phyloP scores from a whole-genome alignment of 2,329 filamentous ascomycete genomes.

The Passalora sequoiae region DNA sequence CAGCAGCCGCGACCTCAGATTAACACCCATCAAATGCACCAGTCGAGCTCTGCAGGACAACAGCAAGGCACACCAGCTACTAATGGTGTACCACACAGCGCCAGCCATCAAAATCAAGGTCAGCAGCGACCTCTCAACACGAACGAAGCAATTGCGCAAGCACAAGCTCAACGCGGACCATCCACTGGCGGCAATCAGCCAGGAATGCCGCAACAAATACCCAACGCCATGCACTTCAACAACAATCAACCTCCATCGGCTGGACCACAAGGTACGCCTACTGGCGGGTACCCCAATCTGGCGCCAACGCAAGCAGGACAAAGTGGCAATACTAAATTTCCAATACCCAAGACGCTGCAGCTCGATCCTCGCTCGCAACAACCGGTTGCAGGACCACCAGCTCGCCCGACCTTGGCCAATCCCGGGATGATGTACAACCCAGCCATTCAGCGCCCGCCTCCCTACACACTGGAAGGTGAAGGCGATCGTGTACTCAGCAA shows the following conservation, averaged over 20 bases:
- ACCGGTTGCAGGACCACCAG: constrained; percentile 66
- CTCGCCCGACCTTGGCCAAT: constrained; percentile 79
- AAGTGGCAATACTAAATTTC: constrained; percentile 61
- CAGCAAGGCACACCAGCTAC: constrained; percentile 19
- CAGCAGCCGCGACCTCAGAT: constrained; percentile 20
- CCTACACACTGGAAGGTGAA: constrained; percentile 83
- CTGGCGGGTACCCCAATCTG: constrained; percentile 21
- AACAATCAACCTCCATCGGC: constrained; percentile 17
- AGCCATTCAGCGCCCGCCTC: constrained; percentile 72
- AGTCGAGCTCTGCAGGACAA: constrained; percentile 20
- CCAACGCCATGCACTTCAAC: constrained; percentile 25
- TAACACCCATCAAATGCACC: constrained; percentile 17
- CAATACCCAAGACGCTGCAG: constrained; percentile 75
- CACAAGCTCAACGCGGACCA: constrained; percentile 21
- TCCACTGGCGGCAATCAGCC: constrained; percentile 13
- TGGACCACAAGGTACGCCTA: constrained; percentile 23
- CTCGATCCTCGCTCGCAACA: constrained; percentile 66
- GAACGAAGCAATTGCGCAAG: constrained; percentile 41
- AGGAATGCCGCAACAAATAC: constrained; percentile 20
- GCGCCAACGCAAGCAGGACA: constrained; percentile 23
- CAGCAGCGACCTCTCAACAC: constrained; percentile 38
- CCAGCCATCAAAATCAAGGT: constrained; percentile 19
- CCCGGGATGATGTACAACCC: constrained; percentile 83
- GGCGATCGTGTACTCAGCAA: constrained; percentile 92
- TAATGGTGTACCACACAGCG: constrained; percentile 18